Conservation (phyloP, 177 flowering plant genomes). For the Vitis hybrid region DNA sequence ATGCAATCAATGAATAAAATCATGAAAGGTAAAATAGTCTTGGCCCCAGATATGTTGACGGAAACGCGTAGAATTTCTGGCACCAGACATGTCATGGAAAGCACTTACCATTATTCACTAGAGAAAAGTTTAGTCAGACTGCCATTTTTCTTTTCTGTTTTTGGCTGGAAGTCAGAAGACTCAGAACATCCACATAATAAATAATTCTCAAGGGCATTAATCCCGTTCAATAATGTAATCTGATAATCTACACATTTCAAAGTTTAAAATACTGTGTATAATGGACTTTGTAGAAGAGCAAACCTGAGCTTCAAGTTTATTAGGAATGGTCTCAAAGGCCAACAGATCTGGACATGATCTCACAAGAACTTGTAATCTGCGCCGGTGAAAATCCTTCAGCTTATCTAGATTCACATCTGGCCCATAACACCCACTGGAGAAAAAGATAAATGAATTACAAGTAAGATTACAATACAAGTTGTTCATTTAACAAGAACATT, state of each 20-base stretch:
- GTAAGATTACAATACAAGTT: not conserved
- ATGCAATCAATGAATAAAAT: too few relatives aligned
- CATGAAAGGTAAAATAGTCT: too few relatives aligned
- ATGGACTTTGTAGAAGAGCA: not conserved
- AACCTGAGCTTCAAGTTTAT: slow-evolving; percentile 95
- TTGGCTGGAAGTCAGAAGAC: too few relatives aligned
- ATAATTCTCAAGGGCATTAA: too few relatives aligned
- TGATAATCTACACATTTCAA: not conserved
- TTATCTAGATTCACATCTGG: slow-evolving; percentile 53
- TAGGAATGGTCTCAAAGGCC: slow-evolving; percentile 96
- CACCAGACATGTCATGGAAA: too few relatives aligned
- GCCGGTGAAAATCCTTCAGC: slow-evolving; percentile 87
- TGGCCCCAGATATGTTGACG: too few relatives aligned
- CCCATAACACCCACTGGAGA: slow-evolving; percentile 78
- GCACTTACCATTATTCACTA: too few relatives aligned
- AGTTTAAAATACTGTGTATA: not conserved
- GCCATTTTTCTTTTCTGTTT: too few relatives aligned
- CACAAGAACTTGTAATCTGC: slow-evolving; percentile 76
- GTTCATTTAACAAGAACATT: not conserved
- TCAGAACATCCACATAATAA: too few relatives aligned
- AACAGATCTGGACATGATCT: slow-evolving; percentile 80
- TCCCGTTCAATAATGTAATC: not conserved
- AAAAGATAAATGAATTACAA: not conserved
- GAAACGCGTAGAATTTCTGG: too few relatives aligned
- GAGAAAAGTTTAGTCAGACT: too few relatives aligned